phyloP scores from a whole-genome alignment of 345 rosid species.

The Ceriops zippeliana region DNA sequence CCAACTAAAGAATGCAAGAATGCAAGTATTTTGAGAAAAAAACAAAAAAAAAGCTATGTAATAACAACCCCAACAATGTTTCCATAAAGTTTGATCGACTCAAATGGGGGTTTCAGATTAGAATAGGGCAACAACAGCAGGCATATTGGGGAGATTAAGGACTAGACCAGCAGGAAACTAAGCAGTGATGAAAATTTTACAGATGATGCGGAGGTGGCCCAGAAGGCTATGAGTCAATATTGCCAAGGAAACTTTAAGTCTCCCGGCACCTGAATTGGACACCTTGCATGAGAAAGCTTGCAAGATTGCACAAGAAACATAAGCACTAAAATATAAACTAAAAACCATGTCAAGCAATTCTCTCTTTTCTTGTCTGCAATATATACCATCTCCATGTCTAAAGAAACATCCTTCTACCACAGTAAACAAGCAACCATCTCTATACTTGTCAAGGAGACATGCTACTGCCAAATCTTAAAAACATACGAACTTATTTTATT shows the following conservation, averaged over 20 bases:
- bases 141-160: neutral
- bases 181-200: neutral
- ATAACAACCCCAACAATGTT: neutral
- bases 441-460: too few relatives aligned
- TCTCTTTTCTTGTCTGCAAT: too few relatives aligned
- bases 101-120: neutral
- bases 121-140: neutral
- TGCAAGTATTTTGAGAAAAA: neutral
- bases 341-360: too few relatives aligned
- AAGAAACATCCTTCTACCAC: too few relatives aligned
- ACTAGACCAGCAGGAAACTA: neutral
- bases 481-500: too few relatives aligned
- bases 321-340: too few relatives aligned
- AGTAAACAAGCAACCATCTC: too few relatives aligned
- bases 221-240: neutral
- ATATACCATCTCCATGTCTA: too few relatives aligned
- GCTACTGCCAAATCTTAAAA: too few relatives aligned
- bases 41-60: neutral
- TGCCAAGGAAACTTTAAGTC: neutral
- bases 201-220: neutral
- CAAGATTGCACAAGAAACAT: too few relatives aligned
- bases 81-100: neutral
- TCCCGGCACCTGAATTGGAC: too few relatives aligned
- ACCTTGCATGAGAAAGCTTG: too few relatives aligned
- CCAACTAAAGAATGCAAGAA: slow-evolving; percentile 15